These are phyloP conservation scores for Elaeis guineensis DNA, from an alignment of 176 grass and related monocot species.

Conservation along the genomic window DNA sequence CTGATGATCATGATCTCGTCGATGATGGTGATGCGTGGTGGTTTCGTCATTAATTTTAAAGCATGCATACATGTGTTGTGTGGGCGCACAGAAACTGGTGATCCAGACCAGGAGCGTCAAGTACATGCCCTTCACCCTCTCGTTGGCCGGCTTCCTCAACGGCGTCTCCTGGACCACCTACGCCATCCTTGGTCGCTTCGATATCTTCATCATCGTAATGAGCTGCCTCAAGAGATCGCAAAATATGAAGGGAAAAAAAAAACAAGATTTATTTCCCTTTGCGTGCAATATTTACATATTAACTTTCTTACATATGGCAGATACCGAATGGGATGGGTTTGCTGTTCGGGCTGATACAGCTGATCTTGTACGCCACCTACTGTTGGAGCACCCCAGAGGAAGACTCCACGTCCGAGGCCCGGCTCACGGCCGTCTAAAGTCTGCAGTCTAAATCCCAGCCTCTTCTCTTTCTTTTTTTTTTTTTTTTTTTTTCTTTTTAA, in stretches of 20 bases:
- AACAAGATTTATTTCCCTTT: background rate
- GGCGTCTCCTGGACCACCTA: conserved; percentile 64
- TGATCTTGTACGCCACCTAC: conserved; percentile 62
- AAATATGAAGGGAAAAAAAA: no score
- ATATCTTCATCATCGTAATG: conserved; percentile 54
- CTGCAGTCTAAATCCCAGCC: no score
- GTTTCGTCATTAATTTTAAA: no score
- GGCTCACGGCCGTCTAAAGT: conserved; percentile 21
- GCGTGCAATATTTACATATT: background rate
- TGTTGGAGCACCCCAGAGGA: conserved; percentile 32
- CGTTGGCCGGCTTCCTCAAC: conserved; percentile 46
- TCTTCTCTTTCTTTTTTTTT: no score
- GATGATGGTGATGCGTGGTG: no score
- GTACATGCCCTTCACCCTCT: conserved; percentile 62
- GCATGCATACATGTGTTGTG: no score
- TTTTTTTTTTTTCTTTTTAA: no score
- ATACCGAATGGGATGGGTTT: conserved; percentile 56
- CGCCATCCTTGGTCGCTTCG: conserved; percentile 59
- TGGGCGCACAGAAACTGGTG: conserved; percentile 32
- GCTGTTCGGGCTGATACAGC: conserved; percentile 32
- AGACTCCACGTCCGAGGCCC: conserved; percentile 17
- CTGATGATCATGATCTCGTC: no score
- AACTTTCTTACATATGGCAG: conserved; percentile 24
- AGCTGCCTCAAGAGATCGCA: background rate
- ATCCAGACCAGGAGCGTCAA: conserved; percentile 60